A percentile compares a stretch with the other conserved stretches of the same genome.
These are phyloP conservation scores for Ampelocalamus luodianensis DNA, from an alignment of 176 grass and related monocot genomes.

Conservation along the genomic window DNA sequence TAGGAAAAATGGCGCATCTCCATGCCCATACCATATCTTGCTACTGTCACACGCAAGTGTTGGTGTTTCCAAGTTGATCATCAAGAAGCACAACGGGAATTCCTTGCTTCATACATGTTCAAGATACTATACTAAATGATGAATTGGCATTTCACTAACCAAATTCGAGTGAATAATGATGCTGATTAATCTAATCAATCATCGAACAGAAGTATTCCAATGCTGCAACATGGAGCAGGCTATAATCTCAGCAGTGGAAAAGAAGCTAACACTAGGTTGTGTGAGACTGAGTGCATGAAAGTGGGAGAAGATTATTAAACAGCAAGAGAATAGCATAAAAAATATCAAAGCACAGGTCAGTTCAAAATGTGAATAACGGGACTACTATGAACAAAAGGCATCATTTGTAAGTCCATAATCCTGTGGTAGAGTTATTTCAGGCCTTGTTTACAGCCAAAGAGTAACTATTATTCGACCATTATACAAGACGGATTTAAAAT, in stretches of 20 bases:
- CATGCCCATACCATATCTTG: constrained; percentile 11
- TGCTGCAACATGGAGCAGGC: constrained; percentile 1
- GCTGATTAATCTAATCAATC: background rate
- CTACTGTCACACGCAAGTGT: background rate
- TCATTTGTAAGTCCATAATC: background rate
- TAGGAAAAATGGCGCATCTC: background rate
- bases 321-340: background rate
- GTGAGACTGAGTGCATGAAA: constrained; percentile 4
- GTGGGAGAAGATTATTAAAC: constrained; percentile 24
- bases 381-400: background rate
- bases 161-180: constrained; percentile 37
- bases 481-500: constrained; percentile 19
- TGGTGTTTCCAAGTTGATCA: background rate
- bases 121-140: background rate
- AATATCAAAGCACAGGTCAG: constrained; percentile 16
- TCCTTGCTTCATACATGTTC: constrained; percentile 10
- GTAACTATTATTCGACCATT: background rate
- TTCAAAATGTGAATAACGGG: constrained; percentile 21
- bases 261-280: constrained; percentile 7
- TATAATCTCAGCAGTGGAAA: constrained; percentile 18
- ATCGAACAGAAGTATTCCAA: constrained; percentile 17
- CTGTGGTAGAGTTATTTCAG: background rate
- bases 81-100: constrained; percentile 5
- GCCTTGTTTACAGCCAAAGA: constrained; percentile 1
- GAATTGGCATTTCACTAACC: constrained; percentile 12